These are phyloP conservation scores for Canna indica DNA, from an alignment of 176 grass and related monocot species.

Conservation along the genomic window DNA sequence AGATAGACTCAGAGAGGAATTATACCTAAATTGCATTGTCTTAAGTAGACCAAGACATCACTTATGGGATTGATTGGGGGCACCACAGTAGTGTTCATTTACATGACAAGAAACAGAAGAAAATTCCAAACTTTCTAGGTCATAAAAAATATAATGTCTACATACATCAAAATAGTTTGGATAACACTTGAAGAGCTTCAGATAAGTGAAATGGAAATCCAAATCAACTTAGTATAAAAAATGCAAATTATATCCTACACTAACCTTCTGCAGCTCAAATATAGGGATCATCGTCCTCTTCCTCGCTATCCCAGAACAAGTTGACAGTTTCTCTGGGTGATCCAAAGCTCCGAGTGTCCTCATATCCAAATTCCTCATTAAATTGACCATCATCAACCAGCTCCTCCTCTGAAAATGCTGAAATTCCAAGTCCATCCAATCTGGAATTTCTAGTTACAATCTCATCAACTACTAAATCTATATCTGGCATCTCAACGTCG, in stretches of 20 bases:
- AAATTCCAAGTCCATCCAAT: slow-evolving; percentile 23
- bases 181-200: too few species aligned
- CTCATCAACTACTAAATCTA: slow-evolving; percentile 41
- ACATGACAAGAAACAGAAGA: too few species aligned
- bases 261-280: slow-evolving; percentile 25
- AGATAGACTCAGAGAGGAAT: too few species aligned
- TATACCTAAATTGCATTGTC: too few species aligned
- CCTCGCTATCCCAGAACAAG: slow-evolving; percentile 39
- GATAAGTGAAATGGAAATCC: too few species aligned
- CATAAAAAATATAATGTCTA: too few species aligned
- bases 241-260: not conserved
- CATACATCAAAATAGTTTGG: too few species aligned
- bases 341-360: not conserved
- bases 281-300: slow-evolving; percentile 44
- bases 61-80: too few species aligned
- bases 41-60: too few species aligned
- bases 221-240: too few species aligned
- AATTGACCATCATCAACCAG: slow-evolving; percentile 21
- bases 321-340: not conserved
- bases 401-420: slow-evolving; percentile 47
- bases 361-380: slow-evolving; percentile 21
- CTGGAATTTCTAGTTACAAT: slow-evolving; percentile 25
- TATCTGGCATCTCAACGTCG: slow-evolving; percentile 15
- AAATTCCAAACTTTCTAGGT: too few species aligned
- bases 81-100: too few species aligned